Base-by-base conservation (phyloP, 108 stramenopile species). In the Cyclostephanos tholiformis region DNA sequence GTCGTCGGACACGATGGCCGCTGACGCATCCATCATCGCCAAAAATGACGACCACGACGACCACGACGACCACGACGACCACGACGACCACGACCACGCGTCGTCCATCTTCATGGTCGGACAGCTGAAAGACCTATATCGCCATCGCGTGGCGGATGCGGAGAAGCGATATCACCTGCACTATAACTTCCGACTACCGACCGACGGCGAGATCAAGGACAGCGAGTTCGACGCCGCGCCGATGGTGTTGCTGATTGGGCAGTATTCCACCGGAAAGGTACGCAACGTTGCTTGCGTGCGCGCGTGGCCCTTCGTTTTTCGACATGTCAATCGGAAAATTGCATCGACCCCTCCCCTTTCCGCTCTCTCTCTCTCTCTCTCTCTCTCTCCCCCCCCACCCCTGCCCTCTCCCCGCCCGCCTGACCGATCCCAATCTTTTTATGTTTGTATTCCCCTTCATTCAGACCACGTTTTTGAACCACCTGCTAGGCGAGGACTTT, bases 211-310 rank as follows among this genome's bases (percentile, higher is more conserved):
- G 44, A 76, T 82, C 30, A 76, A 77, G 32, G 83, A 83, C 30
- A 70, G 89, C 26, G 94, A 95, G 67, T 91, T 95, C 68, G 92
- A 92, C 57, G 84, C 90, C 46, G 88, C 91, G 35, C 94, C 94
- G 16, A 89, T 90, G 84, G 94, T 95, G 20, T 73, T 95, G 55
- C 71, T 95, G 41, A 83, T 93, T 38, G 94, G 94, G 12, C 94
- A 95, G 77, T 95, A 95, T 74, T 91, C 90, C 20, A 89, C 88
- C 16, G 95, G 95, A 10, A 95, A 95, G 71, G 71, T 72, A 39
- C 16, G 71, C 38, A n/a, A n/a, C n/a, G n/a, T n/a, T n/a, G n/a
- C n/a, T n/a, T n/a, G n/a, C n/a, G n/a, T n/a, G n/a, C n/a, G n/a
- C n/a, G n/a, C n/a, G n/a, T n/a, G n/a, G 39, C 35, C 14, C 32